A percentile compares a stretch with the other conserved stretches of the same genome.
These are phyloP conservation scores for Sporothrix humicola DNA, from an alignment of 2,329 filamentous ascomycete genomes.

Conservation along the genomic window DNA sequence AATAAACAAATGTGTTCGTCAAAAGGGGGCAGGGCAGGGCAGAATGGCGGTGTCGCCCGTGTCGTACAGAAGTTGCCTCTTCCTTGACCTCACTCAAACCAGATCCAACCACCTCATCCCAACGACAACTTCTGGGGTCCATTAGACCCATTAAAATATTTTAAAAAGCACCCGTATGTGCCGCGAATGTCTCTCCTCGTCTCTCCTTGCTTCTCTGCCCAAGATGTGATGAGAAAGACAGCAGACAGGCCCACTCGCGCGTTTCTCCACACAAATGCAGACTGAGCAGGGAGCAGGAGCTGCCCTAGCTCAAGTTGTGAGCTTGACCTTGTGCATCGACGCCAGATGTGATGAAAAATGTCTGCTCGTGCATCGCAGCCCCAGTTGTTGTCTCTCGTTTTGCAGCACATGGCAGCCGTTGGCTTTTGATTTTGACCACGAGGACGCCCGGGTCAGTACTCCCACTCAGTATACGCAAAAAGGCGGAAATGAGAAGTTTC, in stretches of 20 bases:
- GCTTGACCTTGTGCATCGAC: not conserved
- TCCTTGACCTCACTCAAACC: not conserved
- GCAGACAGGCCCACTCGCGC: not conserved
- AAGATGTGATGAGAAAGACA: constrained; percentile 6
- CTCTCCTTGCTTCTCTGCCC: constrained; percentile 5
- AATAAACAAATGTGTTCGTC: not conserved
- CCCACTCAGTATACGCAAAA: not conserved
- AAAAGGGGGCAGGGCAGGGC: not conserved
- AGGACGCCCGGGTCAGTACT: not conserved
- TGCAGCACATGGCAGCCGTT: no score
- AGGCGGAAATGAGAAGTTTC: not conserved
- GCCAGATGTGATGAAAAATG: constrained; percentile 7
- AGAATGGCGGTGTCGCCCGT: constrained; percentile 20
- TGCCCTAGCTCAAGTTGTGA: not conserved
- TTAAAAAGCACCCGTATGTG: not conserved
- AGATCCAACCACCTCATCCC: not conserved
- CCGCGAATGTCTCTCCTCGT: not conserved
- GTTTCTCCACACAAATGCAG: constrained; percentile 2
- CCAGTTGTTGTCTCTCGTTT: not conserved
- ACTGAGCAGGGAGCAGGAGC: not conserved
- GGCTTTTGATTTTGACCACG: no score
- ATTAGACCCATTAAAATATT: no score
- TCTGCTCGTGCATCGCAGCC: not conserved
- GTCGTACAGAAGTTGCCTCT: not conserved
- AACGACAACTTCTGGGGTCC: no score